Evolutionary conservation across 306 rosid genomes (phyloP).

Genomic region (Trichosanthes truncata): DNA sequence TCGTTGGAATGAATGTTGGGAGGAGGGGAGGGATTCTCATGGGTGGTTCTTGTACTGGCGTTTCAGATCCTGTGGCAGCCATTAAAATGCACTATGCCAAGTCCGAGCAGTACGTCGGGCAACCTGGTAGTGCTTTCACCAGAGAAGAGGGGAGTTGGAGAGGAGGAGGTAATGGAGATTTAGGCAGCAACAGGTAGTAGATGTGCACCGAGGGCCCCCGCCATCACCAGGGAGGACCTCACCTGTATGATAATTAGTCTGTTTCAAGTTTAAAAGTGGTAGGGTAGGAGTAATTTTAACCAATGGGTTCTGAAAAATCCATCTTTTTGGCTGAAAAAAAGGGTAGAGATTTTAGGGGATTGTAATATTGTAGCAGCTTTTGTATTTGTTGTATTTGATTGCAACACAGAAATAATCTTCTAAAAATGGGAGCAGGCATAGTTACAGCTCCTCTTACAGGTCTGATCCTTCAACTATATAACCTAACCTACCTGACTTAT

Average conservation of each 20-base stretch:
- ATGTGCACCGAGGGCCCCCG: conserved; percentile 7
- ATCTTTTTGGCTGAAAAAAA: not conserved
- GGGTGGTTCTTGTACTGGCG: conserved; percentile 60
- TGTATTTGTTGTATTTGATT: conserved; percentile 74
- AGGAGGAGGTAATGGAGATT: conserved; percentile 40
- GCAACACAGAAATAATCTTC: conserved; percentile 70
- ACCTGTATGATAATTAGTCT: conserved; percentile 8
- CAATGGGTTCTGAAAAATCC: conserved; percentile 11
- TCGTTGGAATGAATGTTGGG: conserved; percentile 68
- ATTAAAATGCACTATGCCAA: conserved; percentile 76
- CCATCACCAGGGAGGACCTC: not conserved
- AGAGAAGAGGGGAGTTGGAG: conserved; percentile 73
- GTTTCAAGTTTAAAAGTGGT: not conserved
- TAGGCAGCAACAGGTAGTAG: conserved; percentile 59
- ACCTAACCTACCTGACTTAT: not conserved
- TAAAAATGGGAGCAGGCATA: conserved; percentile 23
- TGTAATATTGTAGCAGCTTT: conserved; percentile 56
- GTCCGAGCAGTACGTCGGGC: conserved; percentile 57
- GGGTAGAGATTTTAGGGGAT: conserved; percentile 50
- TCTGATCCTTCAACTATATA: not conserved
- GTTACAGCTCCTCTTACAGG: not conserved
- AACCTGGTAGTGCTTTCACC: conserved; percentile 32
- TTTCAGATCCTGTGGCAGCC: conserved; percentile 90
- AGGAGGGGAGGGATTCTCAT: conserved; percentile 65
- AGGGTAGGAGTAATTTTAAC: not conserved